Conservation (phyloP, 2,329 filamentous ascomycete genomes). For the Aspergillus sergii region DNA sequence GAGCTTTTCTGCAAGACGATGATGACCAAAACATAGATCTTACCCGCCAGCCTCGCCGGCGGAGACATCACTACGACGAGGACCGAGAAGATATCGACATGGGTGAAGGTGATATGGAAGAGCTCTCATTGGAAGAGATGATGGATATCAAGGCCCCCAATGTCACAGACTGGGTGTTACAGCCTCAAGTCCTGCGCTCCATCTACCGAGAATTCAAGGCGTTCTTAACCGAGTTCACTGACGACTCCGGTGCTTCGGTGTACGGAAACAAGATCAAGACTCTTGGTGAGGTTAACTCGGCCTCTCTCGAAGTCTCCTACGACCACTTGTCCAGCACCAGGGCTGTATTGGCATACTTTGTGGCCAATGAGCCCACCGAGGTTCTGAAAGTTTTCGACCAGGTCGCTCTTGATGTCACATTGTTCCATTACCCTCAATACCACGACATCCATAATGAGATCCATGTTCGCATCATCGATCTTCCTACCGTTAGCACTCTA, state of each 20-base stretch:
- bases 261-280: conserved; percentile 94
- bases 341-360: conserved; percentile 90
- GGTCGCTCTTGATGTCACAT: conserved; percentile 92
- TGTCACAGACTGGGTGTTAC: conserved; percentile 91
- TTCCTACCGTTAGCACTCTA: conserved; percentile 92
- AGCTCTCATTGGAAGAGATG: conserved; percentile 87
- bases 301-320: conserved; percentile 94
- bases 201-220: conserved; percentile 97
- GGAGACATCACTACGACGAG: conserved; percentile 90
- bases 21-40: conserved; percentile 84
- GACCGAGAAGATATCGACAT: conserved; percentile 86
- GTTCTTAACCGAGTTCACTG: conserved; percentile 94
- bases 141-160: conserved; percentile 92
- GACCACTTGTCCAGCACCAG: conserved; percentile 88
- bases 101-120: conserved; percentile 91
- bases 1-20: conserved; percentile 69
- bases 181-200: conserved; percentile 85
- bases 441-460: conserved; percentile 97
- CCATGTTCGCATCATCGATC: conserved; percentile 92
- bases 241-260: conserved; percentile 84
- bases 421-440: conserved; percentile 96
- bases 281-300: conserved; percentile 95
- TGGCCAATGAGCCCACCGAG: conserved; percentile 93
- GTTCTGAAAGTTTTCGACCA: conserved; percentile 95
- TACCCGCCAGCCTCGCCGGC: conserved; percentile 79